Percentiles rank a stretch among this genome's conserved stretches.
Conservation (phyloP, 352 stramenopile genomes). For the Thalassiosira gravida region DNA sequence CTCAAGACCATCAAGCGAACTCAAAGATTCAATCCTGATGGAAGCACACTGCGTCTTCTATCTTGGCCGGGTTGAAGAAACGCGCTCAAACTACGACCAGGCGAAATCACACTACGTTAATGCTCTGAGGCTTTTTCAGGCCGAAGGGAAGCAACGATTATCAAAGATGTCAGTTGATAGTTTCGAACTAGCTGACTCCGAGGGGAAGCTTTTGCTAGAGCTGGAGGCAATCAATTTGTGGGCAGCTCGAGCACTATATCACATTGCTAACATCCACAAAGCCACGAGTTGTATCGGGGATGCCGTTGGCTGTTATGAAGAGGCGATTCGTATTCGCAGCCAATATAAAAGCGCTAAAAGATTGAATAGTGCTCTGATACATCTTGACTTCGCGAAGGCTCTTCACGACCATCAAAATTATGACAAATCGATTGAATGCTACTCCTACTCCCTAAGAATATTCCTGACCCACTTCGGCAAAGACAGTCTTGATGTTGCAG, state of each 20-base stretch:
- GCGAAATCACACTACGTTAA: constrained; percentile 44
- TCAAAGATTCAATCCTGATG: constrained; percentile 29
- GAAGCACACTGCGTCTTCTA: constrained; percentile 63
- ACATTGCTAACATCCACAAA: constrained; percentile 56
- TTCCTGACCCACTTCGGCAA: constrained; percentile 64
- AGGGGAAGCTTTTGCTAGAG: constrained; percentile 49
- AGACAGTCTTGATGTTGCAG: constrained; percentile 57
- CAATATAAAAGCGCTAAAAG: constrained; percentile 43
- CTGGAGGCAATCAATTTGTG: constrained; percentile 66
- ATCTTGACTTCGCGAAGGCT: constrained; percentile 37
- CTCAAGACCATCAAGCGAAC: constrained; percentile 5
- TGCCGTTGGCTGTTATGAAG: constrained; percentile 43
- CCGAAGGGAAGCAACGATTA: constrained; percentile 44
- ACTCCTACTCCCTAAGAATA: constrained; percentile 47
- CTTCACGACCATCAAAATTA: constrained; percentile 51
- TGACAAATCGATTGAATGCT: constrained; percentile 61
- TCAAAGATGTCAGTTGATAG: constrained; percentile 17
- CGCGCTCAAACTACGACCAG: constrained; percentile 31
- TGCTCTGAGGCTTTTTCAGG: constrained; percentile 50
- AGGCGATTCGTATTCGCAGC: constrained; percentile 49
- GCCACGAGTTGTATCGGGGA: constrained; percentile 20
- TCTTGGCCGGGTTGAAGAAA: constrained; percentile 56
- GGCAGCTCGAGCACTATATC: constrained; percentile 44
- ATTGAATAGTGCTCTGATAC: constrained; percentile 48
- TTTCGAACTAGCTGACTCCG: constrained; percentile 7